A percentile compares a stretch with the other conserved stretches of the same genome.
Evolutionary conservation across 257 asterid species (phyloP).

Genomic region (Knoxia roxburghii): DNA sequence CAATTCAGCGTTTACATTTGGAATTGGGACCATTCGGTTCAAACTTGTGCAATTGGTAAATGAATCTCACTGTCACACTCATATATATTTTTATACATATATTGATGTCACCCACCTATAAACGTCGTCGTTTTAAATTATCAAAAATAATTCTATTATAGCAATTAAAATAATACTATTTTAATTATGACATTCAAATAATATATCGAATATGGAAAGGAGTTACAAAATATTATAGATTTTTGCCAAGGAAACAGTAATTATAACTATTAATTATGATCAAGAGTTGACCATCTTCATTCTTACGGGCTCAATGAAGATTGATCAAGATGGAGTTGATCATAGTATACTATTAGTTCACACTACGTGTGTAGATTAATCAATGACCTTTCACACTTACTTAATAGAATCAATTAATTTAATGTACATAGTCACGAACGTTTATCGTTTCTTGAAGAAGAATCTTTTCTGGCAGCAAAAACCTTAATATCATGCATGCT

Average conservation of each 20-base stretch:
- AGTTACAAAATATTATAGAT: too few relatives aligned
- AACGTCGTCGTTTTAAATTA: too few relatives aligned
- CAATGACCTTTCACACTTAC: background rate
- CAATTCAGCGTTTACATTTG: background rate
- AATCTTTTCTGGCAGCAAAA: background rate
- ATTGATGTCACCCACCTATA: too few relatives aligned
- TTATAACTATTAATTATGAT: background rate
- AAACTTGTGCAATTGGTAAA: background rate
- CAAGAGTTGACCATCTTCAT: background rate
- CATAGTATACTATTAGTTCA: slow-evolving; percentile 4
- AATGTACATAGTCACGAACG: background rate
- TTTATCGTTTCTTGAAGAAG: background rate
- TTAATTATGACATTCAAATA: too few relatives aligned
- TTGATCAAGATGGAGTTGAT: background rate
- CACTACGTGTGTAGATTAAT: background rate
- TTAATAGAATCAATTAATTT: too few relatives aligned
- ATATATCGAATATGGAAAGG: too few relatives aligned
- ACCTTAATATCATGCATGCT: background rate
- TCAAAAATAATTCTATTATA: too few relatives aligned
- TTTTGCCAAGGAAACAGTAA: too few relatives aligned
- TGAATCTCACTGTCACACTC: background rate
- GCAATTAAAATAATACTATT: too few relatives aligned
- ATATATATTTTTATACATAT: background rate
- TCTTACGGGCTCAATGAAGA: too few relatives aligned
- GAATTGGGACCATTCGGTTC: background rate